Conservation (phyloP, 345 rosid species). For the Salix purpurea region DNA sequence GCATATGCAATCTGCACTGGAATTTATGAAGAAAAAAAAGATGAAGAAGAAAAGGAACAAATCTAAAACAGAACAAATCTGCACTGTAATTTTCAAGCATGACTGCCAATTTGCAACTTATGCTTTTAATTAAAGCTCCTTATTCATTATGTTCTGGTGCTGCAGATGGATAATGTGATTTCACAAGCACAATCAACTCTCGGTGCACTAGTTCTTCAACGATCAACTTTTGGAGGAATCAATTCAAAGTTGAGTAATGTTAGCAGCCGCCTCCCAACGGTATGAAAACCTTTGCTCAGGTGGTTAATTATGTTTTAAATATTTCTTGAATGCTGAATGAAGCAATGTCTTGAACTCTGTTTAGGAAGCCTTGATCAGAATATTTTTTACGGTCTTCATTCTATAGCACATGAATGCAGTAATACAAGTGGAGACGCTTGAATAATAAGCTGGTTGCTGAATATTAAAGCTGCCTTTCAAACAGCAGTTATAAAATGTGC, state of each 20-base stretch:
- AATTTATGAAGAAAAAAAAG: background rate
- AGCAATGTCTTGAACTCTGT: background rate
- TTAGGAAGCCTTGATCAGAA: background rate
- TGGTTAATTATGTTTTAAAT: background rate
- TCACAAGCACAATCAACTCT: slow-evolving; percentile 97
- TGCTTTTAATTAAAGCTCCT: slow-evolving; percentile 1
- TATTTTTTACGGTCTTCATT: background rate
- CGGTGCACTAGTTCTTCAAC: slow-evolving; percentile 76
- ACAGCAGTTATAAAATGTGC: background rate
- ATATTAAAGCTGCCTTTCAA: background rate
- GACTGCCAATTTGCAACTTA: background rate
- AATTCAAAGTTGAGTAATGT: slow-evolving; percentile 90
- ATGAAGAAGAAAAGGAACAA: background rate
- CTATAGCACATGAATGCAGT: background rate
- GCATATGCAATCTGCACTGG: background rate
- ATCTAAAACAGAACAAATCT: background rate
- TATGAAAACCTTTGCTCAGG: slow-evolving; percentile 21
- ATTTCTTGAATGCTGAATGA: background rate
- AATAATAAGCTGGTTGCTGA: background rate
- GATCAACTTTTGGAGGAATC: slow-evolving; percentile 89
- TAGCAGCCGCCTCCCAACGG: slow-evolving; percentile 90
- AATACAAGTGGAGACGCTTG: background rate
- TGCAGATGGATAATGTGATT: slow-evolving; percentile 88
- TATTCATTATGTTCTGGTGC: slow-evolving; percentile 18
- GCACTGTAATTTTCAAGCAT: background rate